Base-by-base conservation (phyloP, 75 land plant genomes). In the Pinus albicaulis region DNA sequence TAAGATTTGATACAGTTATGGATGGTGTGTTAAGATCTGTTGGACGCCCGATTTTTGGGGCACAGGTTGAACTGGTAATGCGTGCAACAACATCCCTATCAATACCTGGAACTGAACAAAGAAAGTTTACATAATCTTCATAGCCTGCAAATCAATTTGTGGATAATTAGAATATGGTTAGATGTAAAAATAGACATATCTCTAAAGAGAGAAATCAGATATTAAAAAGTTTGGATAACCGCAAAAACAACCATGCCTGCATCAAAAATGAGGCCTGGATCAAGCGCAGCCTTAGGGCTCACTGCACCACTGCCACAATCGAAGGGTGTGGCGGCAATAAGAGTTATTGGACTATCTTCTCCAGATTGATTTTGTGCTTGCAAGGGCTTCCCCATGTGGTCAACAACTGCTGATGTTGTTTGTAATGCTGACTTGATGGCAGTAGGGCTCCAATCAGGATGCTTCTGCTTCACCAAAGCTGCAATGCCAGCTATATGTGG, bases 401-500 rank as follows among this genome's bases (percentile, higher is more conserved):
- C 99, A 22, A 87, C 15, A 6, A 82, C 82, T 13, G 80, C 71
- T 28, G 98, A 86, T 65, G 95, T 92, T 7, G 99, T 96, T 90
- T 91, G 90, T 81, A 96, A 80, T 22, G 99, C 99, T 65, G 99
- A 96, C 61, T 94, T 91, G 56, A 96, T 92, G 25, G 90, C 98
- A 25, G 95, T 89, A 20, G 99, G 99, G 78, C 95, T 96, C 99
- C 98, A 94, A 5, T 74, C 71, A 26, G 92, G 99, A 68, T 94
- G 83, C 74, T 82, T 85, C 82, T 94, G 92, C 79, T 87, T 94
- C 28, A 96, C 58, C 53, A 96, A 86, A 4, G 99, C 99, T 64
- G 99, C 95, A 77, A 92, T 91, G 10, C 99, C 99, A 22, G 99
- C 91, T 57, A 96, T 85, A 78, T 96, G 99, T 57, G 99, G 99